Percentiles rank a stretch among this genome's conserved stretches.
Conservation (phyloP, 306 rosid species). For the Glycine tomentella region DNA sequence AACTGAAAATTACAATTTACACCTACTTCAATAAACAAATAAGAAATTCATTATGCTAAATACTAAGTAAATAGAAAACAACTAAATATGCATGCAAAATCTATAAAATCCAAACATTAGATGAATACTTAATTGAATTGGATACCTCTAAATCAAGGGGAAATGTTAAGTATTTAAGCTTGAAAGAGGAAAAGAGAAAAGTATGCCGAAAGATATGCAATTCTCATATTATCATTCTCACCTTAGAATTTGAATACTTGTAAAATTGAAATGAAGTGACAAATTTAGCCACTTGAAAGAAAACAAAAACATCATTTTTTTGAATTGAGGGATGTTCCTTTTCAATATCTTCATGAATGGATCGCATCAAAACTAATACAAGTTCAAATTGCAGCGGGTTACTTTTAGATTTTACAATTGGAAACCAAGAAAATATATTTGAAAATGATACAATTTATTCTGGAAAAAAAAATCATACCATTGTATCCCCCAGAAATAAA, state of each 20-base stretch:
- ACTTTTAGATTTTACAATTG: constrained; percentile 37
- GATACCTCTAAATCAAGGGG: not conserved
- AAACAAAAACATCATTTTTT: constrained; percentile 69
- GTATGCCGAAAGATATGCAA: constrained; percentile 12
- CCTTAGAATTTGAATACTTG: constrained; percentile 76
- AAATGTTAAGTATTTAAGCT: constrained; percentile 19
- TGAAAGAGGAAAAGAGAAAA: constrained; percentile 29
- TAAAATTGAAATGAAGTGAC: constrained; percentile 82
- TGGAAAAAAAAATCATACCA: constrained; percentile 54
- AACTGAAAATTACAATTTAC: not conserved
- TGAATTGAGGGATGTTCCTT: constrained; percentile 88
- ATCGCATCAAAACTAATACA: constrained; percentile 82
- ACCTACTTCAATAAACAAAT: constrained; percentile 21
- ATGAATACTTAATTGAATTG: constrained; percentile 2
- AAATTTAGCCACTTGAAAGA: constrained; percentile 91
- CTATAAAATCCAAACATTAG: constrained; percentile 15
- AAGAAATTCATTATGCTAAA: constrained; percentile 3
- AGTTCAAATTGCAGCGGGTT: constrained; percentile 38
- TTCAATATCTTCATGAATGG: constrained; percentile 75
- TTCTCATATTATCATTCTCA: constrained; percentile 55
- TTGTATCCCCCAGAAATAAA: constrained; percentile 85
- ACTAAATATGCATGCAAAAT: not conserved
- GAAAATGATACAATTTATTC: constrained; percentile 17
- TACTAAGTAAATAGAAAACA: constrained; percentile 8
- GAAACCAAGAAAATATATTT: not conserved